These are phyloP conservation scores for Sclerotinia glacialis DNA, from an alignment of 2,329 filamentous ascomycete species.

Conservation along the genomic window DNA sequence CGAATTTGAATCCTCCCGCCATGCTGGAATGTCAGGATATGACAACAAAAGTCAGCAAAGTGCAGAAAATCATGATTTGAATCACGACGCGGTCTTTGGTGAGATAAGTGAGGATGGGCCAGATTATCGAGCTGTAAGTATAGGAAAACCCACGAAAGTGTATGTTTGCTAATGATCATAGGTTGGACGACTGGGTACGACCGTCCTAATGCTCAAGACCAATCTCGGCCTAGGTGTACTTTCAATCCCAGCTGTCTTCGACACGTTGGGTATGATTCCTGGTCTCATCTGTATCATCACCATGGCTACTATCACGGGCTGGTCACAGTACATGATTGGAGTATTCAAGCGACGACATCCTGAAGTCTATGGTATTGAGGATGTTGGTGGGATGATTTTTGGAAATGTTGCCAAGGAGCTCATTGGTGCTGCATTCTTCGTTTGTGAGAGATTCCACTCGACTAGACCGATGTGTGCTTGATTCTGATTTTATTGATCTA, in stretches of 20 bases:
- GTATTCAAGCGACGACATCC: constrained; percentile 43
- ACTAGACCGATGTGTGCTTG: constrained; percentile 57
- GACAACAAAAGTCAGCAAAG: constrained; percentile 1
- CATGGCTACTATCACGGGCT: constrained; percentile 43
- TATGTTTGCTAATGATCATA: background rate
- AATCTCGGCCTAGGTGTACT: constrained; percentile 45
- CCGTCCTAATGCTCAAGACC: constrained; percentile 41
- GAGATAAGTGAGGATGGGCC: constrained; percentile 18
- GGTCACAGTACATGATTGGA: constrained; percentile 52
- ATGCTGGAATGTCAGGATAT: background rate
- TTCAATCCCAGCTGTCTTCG: constrained; percentile 44
- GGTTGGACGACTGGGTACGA: constrained; percentile 26
- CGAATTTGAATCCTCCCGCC: background rate
- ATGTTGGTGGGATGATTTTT: constrained; percentile 12
- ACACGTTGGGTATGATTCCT: constrained; percentile 43
- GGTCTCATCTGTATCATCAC: constrained; percentile 44
- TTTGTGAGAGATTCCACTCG: constrained; percentile 26
- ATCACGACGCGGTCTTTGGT: constrained; percentile 14
- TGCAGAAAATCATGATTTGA: constrained; percentile 3
- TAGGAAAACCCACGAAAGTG: background rate
- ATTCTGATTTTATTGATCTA: constrained; percentile 37
- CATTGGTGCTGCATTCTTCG: constrained; percentile 8
- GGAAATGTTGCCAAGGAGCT: constrained; percentile 10
- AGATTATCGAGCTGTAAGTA: constrained; percentile 17
- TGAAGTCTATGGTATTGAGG: constrained; percentile 44